These are phyloP conservation scores for Bruguiera sexangula DNA, from an alignment of 345 rosid species.

Conservation along the genomic window DNA sequence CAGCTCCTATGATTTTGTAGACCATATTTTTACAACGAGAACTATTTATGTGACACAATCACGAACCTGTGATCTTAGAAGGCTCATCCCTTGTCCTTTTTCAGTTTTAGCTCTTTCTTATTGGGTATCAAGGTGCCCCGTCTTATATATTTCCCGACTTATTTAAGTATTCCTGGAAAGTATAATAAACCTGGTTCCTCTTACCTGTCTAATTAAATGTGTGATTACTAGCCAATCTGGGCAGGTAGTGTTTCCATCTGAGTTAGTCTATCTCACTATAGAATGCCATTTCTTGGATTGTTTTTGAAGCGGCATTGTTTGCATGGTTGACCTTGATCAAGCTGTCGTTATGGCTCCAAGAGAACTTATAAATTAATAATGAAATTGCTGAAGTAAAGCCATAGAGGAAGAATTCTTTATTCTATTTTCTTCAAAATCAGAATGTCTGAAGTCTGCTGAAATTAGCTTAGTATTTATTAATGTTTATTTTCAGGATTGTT, in stretches of 20 bases:
- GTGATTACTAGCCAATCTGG: neutral
- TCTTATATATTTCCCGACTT: no score
- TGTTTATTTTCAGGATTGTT: neutral
- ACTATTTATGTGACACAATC: no score
- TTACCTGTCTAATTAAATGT: neutral
- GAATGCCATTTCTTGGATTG: neutral
- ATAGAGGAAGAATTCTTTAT: neutral
- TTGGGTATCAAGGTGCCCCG: no score
- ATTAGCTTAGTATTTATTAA: no score
- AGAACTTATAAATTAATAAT: neutral
- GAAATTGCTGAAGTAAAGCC: neutral
- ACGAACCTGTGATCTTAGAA: no score
- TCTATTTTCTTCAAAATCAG: neutral
- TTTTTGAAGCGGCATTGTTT: neutral
- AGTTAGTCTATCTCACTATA: neutral
- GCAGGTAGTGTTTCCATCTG: neutral
- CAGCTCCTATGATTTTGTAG: no score
- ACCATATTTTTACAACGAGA: no score
- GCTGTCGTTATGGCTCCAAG: neutral
- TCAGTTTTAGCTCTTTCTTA: no score
- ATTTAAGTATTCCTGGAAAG: no score
- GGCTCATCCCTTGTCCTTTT: no score
- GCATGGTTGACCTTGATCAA: neutral
- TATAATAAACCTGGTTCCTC: no score
- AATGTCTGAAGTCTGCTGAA: neutral